Evolutionary conservation across 2,329 filamentous ascomycete genomes (phyloP).

Genomic region (Dactylellina drechsleri): DNA sequence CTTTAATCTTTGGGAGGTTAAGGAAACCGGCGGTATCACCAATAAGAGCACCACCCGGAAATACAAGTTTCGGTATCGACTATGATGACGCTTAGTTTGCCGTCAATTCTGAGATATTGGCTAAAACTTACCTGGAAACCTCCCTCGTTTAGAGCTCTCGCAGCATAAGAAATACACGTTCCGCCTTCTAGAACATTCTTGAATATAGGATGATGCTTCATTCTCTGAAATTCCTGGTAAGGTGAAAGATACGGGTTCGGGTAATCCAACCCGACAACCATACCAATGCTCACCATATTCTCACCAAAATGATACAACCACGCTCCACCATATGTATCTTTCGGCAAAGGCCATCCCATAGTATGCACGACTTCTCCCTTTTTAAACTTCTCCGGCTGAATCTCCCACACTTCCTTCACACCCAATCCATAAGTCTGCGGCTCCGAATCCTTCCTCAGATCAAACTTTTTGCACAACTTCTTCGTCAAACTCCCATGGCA

Average conservation of each 20-base stretch:
- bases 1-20: constrained; percentile 98
- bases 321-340: constrained; percentile 93
- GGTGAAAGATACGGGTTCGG: constrained; percentile 95
- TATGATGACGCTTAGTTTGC: neutral
- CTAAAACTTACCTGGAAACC: constrained; percentile 75
- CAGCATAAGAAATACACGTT: constrained; percentile 96
- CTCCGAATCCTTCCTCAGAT: constrained; percentile 86
- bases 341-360: constrained; percentile 88
- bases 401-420: constrained; percentile 97
- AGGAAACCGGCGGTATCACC: constrained; percentile 96
- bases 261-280: constrained; percentile 95
- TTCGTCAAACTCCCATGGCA: constrained; percentile 96
- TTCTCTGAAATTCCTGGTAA: constrained; percentile 96
- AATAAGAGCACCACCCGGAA: constrained; percentile 93
- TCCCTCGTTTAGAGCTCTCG: constrained; percentile 89
- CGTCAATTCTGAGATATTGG: neutral
- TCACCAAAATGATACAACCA: constrained; percentile 99
- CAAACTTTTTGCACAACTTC: constrained; percentile 92
- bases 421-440: constrained; percentile 95
- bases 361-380: constrained; percentile 87
- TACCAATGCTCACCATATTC: constrained; percentile 89
- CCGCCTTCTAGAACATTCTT: constrained; percentile 87
- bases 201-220: constrained; percentile 97
- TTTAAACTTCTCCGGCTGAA: constrained; percentile 89
- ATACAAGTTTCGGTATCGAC: constrained; percentile 94